These are phyloP conservation scores for Irpex sp. DNA, from an alignment of 1,284 basidiomycete genomes.

Conservation along the genomic window DNA sequence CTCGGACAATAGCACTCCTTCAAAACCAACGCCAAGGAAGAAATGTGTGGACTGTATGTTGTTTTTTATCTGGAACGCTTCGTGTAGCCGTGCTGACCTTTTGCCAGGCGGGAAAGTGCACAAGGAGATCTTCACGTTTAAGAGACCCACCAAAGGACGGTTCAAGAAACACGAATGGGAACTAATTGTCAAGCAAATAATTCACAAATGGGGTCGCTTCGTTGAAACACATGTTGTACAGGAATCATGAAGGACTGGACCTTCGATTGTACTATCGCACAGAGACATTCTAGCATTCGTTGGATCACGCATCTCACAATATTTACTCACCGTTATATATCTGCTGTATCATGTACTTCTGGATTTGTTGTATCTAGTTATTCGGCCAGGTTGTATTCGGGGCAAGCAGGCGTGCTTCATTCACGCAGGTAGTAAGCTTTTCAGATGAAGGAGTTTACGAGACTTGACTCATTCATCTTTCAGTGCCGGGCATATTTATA, in stretches of 20 bases:
- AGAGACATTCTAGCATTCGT: no score
- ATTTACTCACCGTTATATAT: no score
- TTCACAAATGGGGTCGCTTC: constrained; percentile 73
- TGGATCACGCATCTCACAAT: no score
- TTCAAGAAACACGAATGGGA: constrained; percentile 71
- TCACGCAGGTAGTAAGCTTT: no score
- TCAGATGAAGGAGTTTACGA: no score
- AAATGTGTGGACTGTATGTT: constrained; percentile 39
- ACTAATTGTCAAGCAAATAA: constrained; percentile 63
- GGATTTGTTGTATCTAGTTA: background rate
- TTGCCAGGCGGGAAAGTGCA: constrained; percentile 54
- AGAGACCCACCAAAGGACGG: constrained; percentile 43
- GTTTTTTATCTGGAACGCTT: background rate
- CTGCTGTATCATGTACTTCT: background rate
- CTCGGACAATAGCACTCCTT: constrained; percentile 11
- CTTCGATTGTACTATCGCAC: background rate
- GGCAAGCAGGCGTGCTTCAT: no score
- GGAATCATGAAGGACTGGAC: background rate
- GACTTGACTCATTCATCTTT: no score
- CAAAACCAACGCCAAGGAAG: constrained; percentile 17
- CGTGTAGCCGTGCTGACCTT: constrained; percentile 3
- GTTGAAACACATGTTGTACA: constrained; percentile 29
- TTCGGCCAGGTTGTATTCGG: no score
- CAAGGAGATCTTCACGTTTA: constrained; percentile 75
- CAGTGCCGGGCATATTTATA: no score